Evolutionary conservation across 2,329 filamentous ascomycete species (phyloP), one percentile per base, ranked within the genome.

Genomic region (Fusarium phyllophilum): DNA sequence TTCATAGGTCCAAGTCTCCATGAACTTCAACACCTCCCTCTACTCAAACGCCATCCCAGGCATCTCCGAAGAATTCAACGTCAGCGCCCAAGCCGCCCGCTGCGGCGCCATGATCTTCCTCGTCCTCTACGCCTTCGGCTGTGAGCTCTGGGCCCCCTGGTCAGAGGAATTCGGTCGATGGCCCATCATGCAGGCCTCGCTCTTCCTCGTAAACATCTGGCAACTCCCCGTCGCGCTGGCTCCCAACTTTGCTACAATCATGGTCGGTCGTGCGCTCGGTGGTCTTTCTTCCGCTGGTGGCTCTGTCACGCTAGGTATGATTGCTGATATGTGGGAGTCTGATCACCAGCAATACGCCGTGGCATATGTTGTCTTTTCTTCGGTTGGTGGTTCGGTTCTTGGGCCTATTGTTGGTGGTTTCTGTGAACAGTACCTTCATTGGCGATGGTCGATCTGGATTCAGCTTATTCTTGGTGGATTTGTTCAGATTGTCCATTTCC

Each of bases 101-200:
- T 88, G 89, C 64, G 94, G 94, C 79, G 92, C 93, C 67, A 92
- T 93, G 83, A 89, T 95, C 71, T 96, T 96, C 83, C 83, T 97
- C 44, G 87, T 96, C 57, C 82, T 91, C 5, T 96, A 97, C 80
- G 94, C 93, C 42, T 95, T 96, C 79, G 94, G 94, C 41, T 96
- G 94, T 80, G 94, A 96, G 81, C 87, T 96, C 0, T 96, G 94
- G 94, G 94, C 94, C 0, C 94, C 94, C 0, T 96, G 94, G 93
- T 93, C 90, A 51, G 94, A 97, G 80, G 94, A 96, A 78, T 86
- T 96, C 56, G 94, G 94, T 26, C 89, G 94, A 56, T 93, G 91
- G 85, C 91, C 91, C 4, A 88, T 96, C 62, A 86, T 96, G 29
- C 94, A 96, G 85, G 83, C 88, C 31, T 93, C 90, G 42, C 83